Evolutionary conservation across 306 rosid species (phyloP).

Genomic region (Fragaria iinumae): DNA sequence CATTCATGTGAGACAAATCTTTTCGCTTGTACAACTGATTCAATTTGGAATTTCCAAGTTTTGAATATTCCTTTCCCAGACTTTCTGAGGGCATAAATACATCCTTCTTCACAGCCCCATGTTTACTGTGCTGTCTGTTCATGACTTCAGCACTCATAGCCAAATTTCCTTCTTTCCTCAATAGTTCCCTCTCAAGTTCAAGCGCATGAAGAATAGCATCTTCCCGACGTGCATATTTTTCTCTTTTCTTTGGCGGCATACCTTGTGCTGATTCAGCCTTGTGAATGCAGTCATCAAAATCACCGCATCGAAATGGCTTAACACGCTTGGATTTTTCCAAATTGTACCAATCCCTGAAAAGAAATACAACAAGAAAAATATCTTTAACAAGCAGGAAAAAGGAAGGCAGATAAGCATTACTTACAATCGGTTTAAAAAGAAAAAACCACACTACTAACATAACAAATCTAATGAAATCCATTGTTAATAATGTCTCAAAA

Average conservation of each 20-base stretch:
- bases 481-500: too few relatives aligned
- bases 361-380: conserved; percentile 27
- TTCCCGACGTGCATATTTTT: conserved; percentile 96
- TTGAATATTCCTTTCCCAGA: conserved; percentile 34
- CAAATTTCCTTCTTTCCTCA: conserved; percentile 58
- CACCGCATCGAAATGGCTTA: conserved; percentile 90
- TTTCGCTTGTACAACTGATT: conserved; percentile 29
- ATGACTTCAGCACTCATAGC: conserved; percentile 43
- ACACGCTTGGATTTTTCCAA: conserved; percentile 98
- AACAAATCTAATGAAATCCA: background rate
- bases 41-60: conserved; percentile 32
- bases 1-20: conserved; percentile 36
- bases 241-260: conserved; percentile 92
- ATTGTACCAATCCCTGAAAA: conserved; percentile 91
- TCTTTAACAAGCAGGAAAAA: conserved; percentile 2
- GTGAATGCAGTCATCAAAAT: conserved; percentile 91
- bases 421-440: background rate
- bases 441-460: background rate
- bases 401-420: background rate
- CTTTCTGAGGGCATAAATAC: conserved; percentile 35
- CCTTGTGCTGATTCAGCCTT: conserved; percentile 87
- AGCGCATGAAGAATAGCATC: conserved; percentile 97
- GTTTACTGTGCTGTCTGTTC: conserved; percentile 33
- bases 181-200: conserved; percentile 73
- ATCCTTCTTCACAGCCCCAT: conserved; percentile 41